These are phyloP conservation scores for Lachnum nothofagi DNA, from an alignment of 2,329 filamentous ascomycete species.

Conservation along the genomic window DNA sequence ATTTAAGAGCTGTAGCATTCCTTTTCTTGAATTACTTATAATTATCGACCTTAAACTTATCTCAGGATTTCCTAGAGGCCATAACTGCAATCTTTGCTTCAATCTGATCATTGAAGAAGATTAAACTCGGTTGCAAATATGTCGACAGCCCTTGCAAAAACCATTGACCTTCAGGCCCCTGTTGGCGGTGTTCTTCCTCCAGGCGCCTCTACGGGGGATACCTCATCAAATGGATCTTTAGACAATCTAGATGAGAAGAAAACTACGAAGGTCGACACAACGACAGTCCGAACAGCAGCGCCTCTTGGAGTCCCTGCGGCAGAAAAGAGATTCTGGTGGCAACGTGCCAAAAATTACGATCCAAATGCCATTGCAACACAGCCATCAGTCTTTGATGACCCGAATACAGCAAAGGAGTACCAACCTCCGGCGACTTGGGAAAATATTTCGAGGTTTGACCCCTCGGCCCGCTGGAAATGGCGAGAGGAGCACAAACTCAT, in stretches of 20 bases:
- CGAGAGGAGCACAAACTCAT: slow-evolving; percentile 24
- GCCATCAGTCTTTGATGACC: slow-evolving; percentile 11
- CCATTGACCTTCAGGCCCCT: not conserved
- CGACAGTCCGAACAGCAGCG: not conserved
- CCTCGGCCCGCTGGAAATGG: slow-evolving; percentile 14
- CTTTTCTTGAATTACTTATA: not conserved
- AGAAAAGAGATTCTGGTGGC: slow-evolving; percentile 25
- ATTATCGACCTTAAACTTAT: not conserved
- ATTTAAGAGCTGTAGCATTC: not conserved
- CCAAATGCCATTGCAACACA: slow-evolving; percentile 26
- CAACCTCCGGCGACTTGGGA: slow-evolving; percentile 10
- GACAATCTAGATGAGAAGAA: slow-evolving; percentile 3
- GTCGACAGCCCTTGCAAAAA: slow-evolving; percentile 10
- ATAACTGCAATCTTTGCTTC: not conserved
- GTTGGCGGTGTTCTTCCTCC: not conserved
- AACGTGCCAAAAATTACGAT: slow-evolving; percentile 21
- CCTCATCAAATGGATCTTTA: slow-evolving; percentile 4
- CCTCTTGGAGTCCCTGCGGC: slow-evolving; percentile 17
- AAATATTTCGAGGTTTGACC: slow-evolving; percentile 11
- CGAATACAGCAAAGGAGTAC: slow-evolving; percentile 7
- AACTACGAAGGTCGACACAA: not conserved
- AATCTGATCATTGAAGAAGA: not conserved
- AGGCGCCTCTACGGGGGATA: not conserved
- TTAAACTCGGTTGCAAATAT: slow-evolving; percentile 2
- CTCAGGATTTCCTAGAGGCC: not conserved